Evolutionary conservation across 495 filamentous ascomycete genomes (phyloP).

Genomic region (Talaromyces ruber): DNA sequence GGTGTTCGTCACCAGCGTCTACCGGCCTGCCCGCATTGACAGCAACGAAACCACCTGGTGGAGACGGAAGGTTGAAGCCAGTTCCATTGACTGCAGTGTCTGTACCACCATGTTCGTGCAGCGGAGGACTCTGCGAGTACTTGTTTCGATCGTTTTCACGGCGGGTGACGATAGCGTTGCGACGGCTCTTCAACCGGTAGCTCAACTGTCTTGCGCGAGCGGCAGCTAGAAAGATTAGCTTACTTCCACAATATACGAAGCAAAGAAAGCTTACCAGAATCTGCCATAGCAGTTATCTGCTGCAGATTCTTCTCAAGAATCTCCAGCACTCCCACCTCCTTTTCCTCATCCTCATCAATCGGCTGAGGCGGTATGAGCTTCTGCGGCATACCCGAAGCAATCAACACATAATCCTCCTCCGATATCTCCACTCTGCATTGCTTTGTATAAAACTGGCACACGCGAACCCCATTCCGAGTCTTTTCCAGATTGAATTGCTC

Average conservation of each 20-base stretch:
- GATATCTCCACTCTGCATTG: constrained; percentile 76
- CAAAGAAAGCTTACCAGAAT: constrained; percentile 54
- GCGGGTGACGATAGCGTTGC: constrained; percentile 58
- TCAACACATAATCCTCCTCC: constrained; percentile 78
- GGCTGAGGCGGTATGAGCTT: constrained; percentile 78
- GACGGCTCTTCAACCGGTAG: constrained; percentile 68
- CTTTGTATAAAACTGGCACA: constrained; percentile 75
- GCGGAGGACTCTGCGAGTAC: constrained; percentile 22
- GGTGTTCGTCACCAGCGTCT: constrained; percentile 24
- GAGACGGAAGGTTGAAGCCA: constrained; percentile 25
- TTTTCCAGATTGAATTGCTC: constrained; percentile 70
- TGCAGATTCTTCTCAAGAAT: constrained; percentile 70
- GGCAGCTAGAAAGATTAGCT: constrained; percentile 47
- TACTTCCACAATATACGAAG: neutral
- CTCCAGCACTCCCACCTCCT: constrained; percentile 74
- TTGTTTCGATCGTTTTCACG: constrained; percentile 40
- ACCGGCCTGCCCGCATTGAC: constrained; percentile 38
- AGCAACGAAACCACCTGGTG: constrained; percentile 47
- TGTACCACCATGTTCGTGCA: constrained; percentile 17
- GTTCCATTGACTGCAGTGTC: constrained; percentile 20
- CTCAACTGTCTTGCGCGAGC: constrained; percentile 74
- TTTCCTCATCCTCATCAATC: constrained; percentile 77
- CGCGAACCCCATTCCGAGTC: constrained; percentile 53
- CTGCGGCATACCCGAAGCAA: constrained; percentile 72
- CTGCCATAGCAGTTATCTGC: constrained; percentile 67